phyloP scores from a whole-genome alignment of 2,329 filamentous ascomycete genomes.

The Gaeumannomyces tritici region DNA sequence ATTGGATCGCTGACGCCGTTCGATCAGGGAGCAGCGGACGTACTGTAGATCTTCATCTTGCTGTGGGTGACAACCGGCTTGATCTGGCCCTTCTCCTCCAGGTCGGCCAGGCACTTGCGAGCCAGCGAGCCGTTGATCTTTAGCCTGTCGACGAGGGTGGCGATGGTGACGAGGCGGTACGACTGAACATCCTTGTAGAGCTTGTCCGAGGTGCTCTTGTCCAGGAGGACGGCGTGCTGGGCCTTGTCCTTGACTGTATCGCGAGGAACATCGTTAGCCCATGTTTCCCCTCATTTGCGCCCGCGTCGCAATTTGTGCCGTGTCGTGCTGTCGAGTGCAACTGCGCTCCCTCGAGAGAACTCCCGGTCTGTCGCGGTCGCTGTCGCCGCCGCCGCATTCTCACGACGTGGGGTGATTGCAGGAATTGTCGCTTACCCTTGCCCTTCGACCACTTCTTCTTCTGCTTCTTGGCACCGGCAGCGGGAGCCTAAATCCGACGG shows the following conservation, averaged over 20 bases:
- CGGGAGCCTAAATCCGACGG: background rate
- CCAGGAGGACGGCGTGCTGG: slow-evolving; percentile 97
- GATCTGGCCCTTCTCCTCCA: slow-evolving; percentile 98
- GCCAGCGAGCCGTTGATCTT: slow-evolving; percentile 99
- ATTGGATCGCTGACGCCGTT: slow-evolving; percentile 14
- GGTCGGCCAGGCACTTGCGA: slow-evolving; percentile 76
- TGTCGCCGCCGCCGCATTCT: background rate
- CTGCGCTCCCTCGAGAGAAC: background rate
- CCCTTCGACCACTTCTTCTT: slow-evolving; percentile 67
- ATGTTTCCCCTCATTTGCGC: background rate
- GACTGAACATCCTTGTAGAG: slow-evolving; percentile 99
- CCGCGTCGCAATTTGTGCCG: background rate
- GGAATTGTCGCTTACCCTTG: slow-evolving; percentile 55
- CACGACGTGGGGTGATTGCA: slow-evolving; percentile 4
- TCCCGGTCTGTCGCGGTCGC: background rate
- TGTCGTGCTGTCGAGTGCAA: background rate
- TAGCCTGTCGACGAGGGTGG: slow-evolving; percentile 96
- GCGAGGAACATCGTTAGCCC: background rate
- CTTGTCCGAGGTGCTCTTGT: slow-evolving; percentile 96
- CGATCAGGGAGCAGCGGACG: slow-evolving; percentile 16
- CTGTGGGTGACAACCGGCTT: slow-evolving; percentile 95
- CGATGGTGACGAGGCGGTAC: slow-evolving; percentile 98
- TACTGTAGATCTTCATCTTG: slow-evolving; percentile 98
- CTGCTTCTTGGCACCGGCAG: slow-evolving; percentile 61
- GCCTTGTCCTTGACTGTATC: slow-evolving; percentile 97